These are phyloP conservation scores for Leonotis leonurus DNA, from an alignment of 257 asterid species.

Conservation along the genomic window DNA sequence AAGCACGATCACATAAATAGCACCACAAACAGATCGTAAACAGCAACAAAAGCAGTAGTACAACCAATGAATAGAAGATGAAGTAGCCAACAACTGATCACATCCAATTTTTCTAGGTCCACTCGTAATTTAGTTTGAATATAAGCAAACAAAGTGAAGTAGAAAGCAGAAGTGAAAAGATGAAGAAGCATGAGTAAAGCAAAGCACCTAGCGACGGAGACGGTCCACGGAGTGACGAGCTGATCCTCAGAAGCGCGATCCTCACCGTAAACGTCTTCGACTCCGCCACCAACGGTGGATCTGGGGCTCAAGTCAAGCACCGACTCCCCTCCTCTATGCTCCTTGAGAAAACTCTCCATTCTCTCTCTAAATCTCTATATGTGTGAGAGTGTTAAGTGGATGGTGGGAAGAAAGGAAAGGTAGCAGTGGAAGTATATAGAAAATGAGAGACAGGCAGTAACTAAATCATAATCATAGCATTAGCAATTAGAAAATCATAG, in stretches of 20 bases:
- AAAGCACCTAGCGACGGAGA: slow-evolving; percentile 58
- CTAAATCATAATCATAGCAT: no score
- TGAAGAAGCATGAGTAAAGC: neutral
- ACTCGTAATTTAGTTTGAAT: neutral
- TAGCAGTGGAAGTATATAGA: no score
- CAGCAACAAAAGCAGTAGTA: neutral
- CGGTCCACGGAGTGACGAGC: slow-evolving; percentile 75
- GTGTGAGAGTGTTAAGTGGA: no score
- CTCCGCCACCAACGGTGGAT: slow-evolving; percentile 74
- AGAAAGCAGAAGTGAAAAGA: neutral
- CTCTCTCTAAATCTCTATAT: neutral
- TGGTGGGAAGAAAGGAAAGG: no score
- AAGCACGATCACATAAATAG: neutral
- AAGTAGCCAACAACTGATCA: neutral
- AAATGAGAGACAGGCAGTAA: no score
- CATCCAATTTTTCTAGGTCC: neutral
- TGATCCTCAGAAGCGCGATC: slow-evolving; percentile 85
- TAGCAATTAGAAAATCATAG: no score
- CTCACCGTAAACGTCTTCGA: slow-evolving; percentile 79
- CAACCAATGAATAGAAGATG: neutral
- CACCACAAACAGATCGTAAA: no score
- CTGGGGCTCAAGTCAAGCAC: slow-evolving; percentile 75
- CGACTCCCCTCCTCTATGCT: slow-evolving; percentile 62
- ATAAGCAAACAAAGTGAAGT: neutral
- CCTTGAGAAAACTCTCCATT: slow-evolving; percentile 59